Evolutionary conservation across 768 basidiomycete genomes (phyloP), one percentile per base, ranked within the genome.

Genomic region (Podaxis sp.): DNA sequence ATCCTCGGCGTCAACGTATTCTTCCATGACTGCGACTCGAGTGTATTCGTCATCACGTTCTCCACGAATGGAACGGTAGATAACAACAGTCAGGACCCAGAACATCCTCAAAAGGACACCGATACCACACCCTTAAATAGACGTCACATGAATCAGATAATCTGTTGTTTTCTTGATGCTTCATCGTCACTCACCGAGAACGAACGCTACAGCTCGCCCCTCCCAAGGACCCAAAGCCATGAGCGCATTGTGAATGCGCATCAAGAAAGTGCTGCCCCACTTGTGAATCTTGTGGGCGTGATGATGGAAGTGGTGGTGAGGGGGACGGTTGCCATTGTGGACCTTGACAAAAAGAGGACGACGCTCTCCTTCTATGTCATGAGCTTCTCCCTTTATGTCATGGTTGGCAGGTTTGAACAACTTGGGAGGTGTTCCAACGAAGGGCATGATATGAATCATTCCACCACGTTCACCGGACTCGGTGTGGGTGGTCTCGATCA

Each of bases 51-150:
- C 70, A 50, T 82, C 79, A 3, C 80, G 74, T 40, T 68, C 65
- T 52, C 76, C 75, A 10, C 74, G 77, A 71, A 87, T 66, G 40
- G 84, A 70, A 68, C 92, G 89, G 68, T 80, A 84, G 37, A 80
- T 68, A 65, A 94, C 75, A 64, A 93, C 75, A 33, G 80, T 71
- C 66, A 93, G 69, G 66, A 93, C 91, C 82, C 83, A 93, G 71
- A 91, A 68, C 87, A 93, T 91, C 71, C 92, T 82, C 62, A 93
- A 73, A 26, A 94, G 82, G 49, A 93, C 91, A 59, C 92, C 92
- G 57, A 93, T 84, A 56, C 91, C 91, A 68, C 90, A 92, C n/a
- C 91, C 90, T 91, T 66, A 36, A 60, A 62, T 4, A 53, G 11
- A 33, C 44, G 10, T 44, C 13, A 22, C 24, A 46, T 17, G 53